These are phyloP conservation scores for Boletus sp. DNA, from an alignment of 1,284 basidiomycete genomes.

Conservation along the genomic window DNA sequence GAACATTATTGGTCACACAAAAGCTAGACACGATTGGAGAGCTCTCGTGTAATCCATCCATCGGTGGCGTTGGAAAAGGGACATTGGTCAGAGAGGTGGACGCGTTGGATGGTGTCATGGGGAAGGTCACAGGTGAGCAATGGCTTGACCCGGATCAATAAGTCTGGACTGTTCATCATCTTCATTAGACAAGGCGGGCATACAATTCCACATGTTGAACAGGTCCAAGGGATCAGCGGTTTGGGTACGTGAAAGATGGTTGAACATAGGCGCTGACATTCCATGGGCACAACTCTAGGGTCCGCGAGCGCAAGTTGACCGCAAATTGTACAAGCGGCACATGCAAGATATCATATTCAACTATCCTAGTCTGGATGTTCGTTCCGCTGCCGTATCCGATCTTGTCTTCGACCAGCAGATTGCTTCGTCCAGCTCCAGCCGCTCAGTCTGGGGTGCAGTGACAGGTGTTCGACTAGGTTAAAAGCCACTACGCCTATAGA, in stretches of 20 bases:
- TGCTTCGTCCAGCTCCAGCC: conserved; percentile 26
- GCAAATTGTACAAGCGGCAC: conserved; percentile 75
- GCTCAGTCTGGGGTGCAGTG: conserved; percentile 48
- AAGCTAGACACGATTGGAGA: conserved; percentile 80
- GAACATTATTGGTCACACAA: conserved; percentile 80
- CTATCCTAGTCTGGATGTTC: conserved; percentile 69
- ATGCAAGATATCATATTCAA: conserved; percentile 72
- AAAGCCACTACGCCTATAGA: conserved; percentile 9
- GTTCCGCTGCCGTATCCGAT: conserved; percentile 77
- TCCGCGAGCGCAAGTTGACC: conserved; percentile 86
- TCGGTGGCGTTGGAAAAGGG: conserved; percentile 88
- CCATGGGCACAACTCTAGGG: conserved; percentile 48
- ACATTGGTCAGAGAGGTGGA: conserved; percentile 87
- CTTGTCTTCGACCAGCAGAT: conserved; percentile 60
- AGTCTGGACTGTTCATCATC: not conserved
- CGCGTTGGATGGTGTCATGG: conserved; percentile 83
- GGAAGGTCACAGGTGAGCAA: conserved; percentile 62
- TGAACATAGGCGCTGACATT: too few species aligned
- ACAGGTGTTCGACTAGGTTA: conserved; percentile 69
- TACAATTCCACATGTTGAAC: conserved; percentile 86
- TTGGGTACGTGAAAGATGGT: conserved; percentile 54
- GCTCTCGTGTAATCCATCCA: conserved; percentile 88
- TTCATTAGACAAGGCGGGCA: conserved; percentile 73
- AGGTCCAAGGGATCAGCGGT: conserved; percentile 85
- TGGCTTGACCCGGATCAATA: not conserved